Evolutionary conservation across 768 basidiomycete species (phyloP).

Genomic region (Podaxis carcinomalis): DNA sequence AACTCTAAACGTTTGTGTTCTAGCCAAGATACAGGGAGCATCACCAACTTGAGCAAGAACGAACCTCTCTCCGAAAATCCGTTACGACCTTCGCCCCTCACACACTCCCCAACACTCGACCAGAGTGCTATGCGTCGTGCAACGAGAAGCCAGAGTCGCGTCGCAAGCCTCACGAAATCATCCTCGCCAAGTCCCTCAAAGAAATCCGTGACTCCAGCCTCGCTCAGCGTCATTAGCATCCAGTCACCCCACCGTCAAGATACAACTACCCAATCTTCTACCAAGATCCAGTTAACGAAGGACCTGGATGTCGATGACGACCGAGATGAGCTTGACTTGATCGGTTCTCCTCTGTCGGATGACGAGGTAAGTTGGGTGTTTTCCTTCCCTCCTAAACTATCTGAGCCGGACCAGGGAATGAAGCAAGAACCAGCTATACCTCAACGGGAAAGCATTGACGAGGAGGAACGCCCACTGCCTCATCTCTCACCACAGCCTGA

Average conservation of each 20-base stretch:
- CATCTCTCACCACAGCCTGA: neutral
- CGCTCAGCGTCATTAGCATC: neutral
- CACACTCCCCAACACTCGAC: conserved; percentile 6
- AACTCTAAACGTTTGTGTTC: conserved; percentile 10
- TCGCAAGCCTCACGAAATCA: conserved; percentile 1
- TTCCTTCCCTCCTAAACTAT: neutral
- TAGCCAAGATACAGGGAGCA: conserved; percentile 39
- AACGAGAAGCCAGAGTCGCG: conserved; percentile 10
- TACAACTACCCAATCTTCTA: neutral
- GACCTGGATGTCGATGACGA: conserved; percentile 22
- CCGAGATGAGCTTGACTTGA: conserved; percentile 38
- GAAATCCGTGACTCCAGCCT: neutral
- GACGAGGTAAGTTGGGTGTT: conserved; percentile 5
- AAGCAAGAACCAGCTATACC: neutral
- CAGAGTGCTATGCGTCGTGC: neutral
- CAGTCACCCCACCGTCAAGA: neutral
- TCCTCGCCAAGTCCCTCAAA: conserved; percentile 8
- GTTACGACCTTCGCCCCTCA: conserved; percentile 15
- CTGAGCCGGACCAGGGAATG: neutral
- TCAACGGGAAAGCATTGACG: neutral
- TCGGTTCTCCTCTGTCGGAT: conserved; percentile 22
- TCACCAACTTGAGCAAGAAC: conserved; percentile 30
- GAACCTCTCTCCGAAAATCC: conserved; percentile 18
- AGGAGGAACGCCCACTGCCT: neutral
- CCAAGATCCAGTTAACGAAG: conserved; percentile 8